These are phyloP conservation scores for Mycena belliarum DNA, from an alignment of 768 basidiomycete genomes.

Conservation along the genomic window DNA sequence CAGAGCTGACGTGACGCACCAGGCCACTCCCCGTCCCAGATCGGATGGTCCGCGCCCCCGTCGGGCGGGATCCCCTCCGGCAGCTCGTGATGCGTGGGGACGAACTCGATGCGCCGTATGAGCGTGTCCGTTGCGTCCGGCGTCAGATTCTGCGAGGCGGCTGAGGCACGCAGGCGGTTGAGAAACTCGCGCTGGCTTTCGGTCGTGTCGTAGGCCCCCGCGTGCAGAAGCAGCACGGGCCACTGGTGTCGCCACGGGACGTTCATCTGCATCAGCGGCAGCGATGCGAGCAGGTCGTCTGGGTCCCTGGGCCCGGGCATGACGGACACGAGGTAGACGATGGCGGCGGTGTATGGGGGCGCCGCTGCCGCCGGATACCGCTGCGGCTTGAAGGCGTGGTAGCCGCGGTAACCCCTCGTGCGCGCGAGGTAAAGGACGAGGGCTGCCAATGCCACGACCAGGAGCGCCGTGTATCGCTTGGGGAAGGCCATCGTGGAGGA, in stretches of 20 bases:
- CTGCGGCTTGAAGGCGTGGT: background rate
- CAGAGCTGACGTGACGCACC: background rate
- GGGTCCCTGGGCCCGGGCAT: background rate
- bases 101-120: background rate
- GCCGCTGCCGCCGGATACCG: background rate
- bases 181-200: background rate
- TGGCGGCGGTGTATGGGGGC: background rate
- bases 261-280: slow-evolving; percentile 6
- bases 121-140: background rate
- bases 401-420: background rate
- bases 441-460: background rate
- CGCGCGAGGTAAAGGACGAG: background rate
- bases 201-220: background rate
- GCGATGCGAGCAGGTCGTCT: background rate
- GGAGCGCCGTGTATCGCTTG: background rate
- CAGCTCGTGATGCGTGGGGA: background rate
- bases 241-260: slow-evolving; percentile 7
- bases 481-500: background rate
- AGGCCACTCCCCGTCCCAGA: background rate
- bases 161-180: background rate
- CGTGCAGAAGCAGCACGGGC: slow-evolving; percentile 7
- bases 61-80: slow-evolving; percentile 1
- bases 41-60: background rate
- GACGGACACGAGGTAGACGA: slow-evolving; percentile 4
- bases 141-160: background rate